These are phyloP conservation scores for Cystobasidium pallidum DNA, from an alignment of 1,284 basidiomycete genomes.

Conservation along the genomic window DNA sequence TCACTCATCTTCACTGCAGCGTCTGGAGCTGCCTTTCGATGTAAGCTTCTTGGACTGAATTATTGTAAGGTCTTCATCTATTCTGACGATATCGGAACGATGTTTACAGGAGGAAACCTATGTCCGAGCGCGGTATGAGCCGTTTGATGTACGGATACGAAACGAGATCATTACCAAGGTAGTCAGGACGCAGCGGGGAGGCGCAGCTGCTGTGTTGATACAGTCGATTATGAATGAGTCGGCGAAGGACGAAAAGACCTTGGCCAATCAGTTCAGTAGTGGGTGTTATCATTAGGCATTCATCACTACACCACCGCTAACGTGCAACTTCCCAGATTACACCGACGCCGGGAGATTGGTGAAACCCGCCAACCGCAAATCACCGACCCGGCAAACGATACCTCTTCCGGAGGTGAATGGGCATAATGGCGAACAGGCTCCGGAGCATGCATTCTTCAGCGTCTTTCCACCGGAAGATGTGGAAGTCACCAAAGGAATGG, in stretches of 20 bases:
- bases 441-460: slow-evolving; percentile 38
- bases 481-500: slow-evolving; percentile 28
- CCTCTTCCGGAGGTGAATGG: slow-evolving; percentile 28
- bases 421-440: not conserved
- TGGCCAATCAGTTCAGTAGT: slow-evolving; percentile 17
- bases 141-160: slow-evolving; percentile 41
- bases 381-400: slow-evolving; percentile 29
- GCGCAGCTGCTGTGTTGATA: slow-evolving; percentile 33
- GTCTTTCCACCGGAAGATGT: slow-evolving; percentile 23
- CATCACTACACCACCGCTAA: not conserved
- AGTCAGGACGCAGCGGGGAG: slow-evolving; percentile 28
- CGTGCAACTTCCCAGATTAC: not conserved
- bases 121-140: slow-evolving; percentile 22
- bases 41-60: not conserved
- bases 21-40: slow-evolving; percentile 35
- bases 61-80: not conserved
- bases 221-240: slow-evolving; percentile 30
- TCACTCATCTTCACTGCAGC: not conserved
- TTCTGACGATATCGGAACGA: not conserved
- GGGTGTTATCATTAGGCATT: not conserved
- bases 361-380: slow-evolving; percentile 24
- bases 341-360: slow-evolving; percentile 21
- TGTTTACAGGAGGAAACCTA: slow-evolving; percentile 12
- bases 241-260: slow-evolving; percentile 14
- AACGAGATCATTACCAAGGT: slow-evolving; percentile 34